These are phyloP conservation scores for Blastobotrys buckinghamii DNA, from an alignment of 1,139 yeast species.

Conservation along the genomic window DNA sequence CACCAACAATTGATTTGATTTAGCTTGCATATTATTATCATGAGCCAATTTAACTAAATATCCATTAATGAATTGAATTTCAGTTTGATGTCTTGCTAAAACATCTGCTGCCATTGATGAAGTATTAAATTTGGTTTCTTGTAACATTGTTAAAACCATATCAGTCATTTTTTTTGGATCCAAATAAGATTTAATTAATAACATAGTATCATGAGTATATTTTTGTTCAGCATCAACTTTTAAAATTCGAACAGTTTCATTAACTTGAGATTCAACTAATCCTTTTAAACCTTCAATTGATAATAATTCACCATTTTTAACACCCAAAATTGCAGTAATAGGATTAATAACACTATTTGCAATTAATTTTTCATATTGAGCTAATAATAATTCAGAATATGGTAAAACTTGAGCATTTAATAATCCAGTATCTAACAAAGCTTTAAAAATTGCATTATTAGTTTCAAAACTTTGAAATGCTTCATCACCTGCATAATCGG, in stretches of 20 bases:
- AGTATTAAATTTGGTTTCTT: slow-evolving; percentile 51
- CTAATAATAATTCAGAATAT: slow-evolving; percentile 50
- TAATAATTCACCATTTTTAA: slow-evolving; percentile 65
- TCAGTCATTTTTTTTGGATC: slow-evolving; percentile 42
- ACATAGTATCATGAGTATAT: slow-evolving; percentile 16
- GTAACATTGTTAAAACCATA: slow-evolving; percentile 44
- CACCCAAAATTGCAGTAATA: slow-evolving; percentile 59
- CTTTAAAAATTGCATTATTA: slow-evolving; percentile 7
- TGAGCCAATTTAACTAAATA: slow-evolving; percentile 52
- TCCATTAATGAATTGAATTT: slow-evolving; percentile 77
- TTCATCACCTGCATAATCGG: slow-evolving; percentile 14
- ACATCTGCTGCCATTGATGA: slow-evolving; percentile 90
- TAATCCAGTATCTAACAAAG: slow-evolving; percentile 5
- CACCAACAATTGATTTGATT: slow-evolving; percentile 44
- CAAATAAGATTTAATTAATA: slow-evolving; percentile 31
- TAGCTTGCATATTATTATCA: slow-evolving; percentile 38
- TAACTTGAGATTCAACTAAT: slow-evolving; percentile 23
- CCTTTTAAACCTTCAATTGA: slow-evolving; percentile 14
- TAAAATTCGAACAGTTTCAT: slow-evolving; percentile 28
- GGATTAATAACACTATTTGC: slow-evolving; percentile 75
- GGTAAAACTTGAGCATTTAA: slow-evolving; percentile 44
- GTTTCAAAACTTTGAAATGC: background rate
- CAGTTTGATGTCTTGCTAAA: slow-evolving; percentile 54
- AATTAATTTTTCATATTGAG: slow-evolving; percentile 70
- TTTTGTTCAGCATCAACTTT: slow-evolving; percentile 29